A percentile compares a stretch with the other conserved stretches of the same genome.
Conservation (phyloP, 805 yeast genomes). For the Saccharomycopsis schoenii region DNA sequence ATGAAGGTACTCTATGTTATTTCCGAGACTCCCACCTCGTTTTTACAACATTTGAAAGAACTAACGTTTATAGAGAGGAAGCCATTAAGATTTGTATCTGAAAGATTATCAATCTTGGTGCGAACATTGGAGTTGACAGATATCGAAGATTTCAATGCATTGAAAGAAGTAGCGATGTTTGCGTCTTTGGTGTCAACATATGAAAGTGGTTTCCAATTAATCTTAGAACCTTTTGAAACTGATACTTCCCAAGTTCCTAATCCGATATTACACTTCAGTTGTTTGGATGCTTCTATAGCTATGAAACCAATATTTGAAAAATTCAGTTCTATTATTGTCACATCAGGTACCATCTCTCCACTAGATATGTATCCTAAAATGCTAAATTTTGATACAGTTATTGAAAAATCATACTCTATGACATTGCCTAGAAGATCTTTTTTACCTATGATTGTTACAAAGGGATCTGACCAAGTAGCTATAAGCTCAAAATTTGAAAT, state of each 20-base stretch:
- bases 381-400: conserved; percentile 87
- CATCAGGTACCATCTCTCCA: conserved; percentile 97
- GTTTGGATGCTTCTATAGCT: conserved; percentile 96
- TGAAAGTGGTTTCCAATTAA: conserved; percentile 84
- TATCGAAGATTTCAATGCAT: conserved; percentile 84
- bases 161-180: conserved; percentile 93
- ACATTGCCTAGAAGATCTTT: conserved; percentile 86
- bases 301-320: conserved; percentile 94
- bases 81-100: conserved; percentile 87
- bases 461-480: conserved; percentile 97
- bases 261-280: conserved; percentile 86
- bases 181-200: conserved; percentile 94
- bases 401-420: conserved; percentile 94
- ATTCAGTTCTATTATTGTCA: conserved; percentile 84
- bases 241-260: conserved; percentile 92
- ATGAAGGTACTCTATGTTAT: conserved; percentile 97
- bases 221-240: conserved; percentile 91
- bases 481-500: conserved; percentile 94
- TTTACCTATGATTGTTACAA: conserved; percentile 90
- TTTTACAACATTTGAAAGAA: conserved; percentile 85
- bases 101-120: conserved; percentile 77
- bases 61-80: conserved; percentile 86
- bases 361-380: conserved; percentile 97
- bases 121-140: conserved; percentile 81
- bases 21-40: conserved; percentile 94